These are phyloP conservation scores for Oropetium thomaeum DNA, from an alignment of 176 grass and related monocot genomes.

Conservation along the genomic window DNA sequence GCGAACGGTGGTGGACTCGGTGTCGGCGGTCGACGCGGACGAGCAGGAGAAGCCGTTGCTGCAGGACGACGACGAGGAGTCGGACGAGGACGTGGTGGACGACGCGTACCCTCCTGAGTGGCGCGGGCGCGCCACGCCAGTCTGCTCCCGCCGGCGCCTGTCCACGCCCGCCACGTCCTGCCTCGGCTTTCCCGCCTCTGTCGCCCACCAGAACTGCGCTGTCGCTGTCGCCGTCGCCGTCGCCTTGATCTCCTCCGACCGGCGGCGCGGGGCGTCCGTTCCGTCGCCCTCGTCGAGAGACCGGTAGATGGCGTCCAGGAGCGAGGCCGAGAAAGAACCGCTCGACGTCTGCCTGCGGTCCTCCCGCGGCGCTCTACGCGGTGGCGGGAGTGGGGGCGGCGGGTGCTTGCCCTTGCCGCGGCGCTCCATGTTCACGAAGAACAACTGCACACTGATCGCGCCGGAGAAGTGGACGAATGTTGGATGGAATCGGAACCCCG, in stretches of 20 bases:
- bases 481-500: neutral
- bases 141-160: conserved; percentile 23
- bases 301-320: conserved; percentile 68
- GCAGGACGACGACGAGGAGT: conserved; percentile 38
- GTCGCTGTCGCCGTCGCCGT: neutral
- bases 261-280: neutral
- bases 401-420: neutral
- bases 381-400: conserved; percentile 21
- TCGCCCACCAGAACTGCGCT: conserved; percentile 58
- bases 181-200: conserved; percentile 33
- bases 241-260: conserved; percentile 33
- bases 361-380: conserved; percentile 12
- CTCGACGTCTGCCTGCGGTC: conserved; percentile 20
- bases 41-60: conserved; percentile 58
- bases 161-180: neutral
- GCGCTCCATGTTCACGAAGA: conserved; percentile 27
- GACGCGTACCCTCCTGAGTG: conserved; percentile 45
- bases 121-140: neutral
- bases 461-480: conserved; percentile 8
- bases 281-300: conserved; percentile 47
- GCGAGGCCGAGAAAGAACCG: conserved; percentile 67
- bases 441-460: neutral
- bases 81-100: conserved; percentile 52
- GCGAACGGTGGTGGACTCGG: conserved; percentile 17
- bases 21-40: conserved; percentile 43